Conservation (phyloP, 495 filamentous ascomycete species). For the Trypethelium eluteriae region DNA sequence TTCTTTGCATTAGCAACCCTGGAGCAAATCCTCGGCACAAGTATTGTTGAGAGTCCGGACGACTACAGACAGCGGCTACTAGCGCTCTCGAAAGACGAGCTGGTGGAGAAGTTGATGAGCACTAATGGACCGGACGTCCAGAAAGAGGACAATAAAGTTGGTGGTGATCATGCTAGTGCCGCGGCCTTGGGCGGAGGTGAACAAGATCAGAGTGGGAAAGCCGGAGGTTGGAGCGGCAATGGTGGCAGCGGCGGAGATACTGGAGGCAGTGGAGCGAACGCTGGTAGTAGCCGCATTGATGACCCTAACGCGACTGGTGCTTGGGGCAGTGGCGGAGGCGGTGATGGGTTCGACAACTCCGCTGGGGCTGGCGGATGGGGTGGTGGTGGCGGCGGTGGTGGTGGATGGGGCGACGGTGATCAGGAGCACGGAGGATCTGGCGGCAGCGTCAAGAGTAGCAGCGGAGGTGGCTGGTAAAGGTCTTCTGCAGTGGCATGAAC, state of each 20-base stretch:
- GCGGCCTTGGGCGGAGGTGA: neutral
- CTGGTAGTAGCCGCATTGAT: no score
- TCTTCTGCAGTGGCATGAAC: neutral
- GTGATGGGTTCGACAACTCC: neutral
- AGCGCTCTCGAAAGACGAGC: conserved; percentile 25
- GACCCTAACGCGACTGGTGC: no score
- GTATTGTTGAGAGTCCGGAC: conserved; percentile 16
- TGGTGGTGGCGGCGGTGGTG: neutral
- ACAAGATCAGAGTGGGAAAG: neutral
- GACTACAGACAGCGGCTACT: conserved; percentile 20
- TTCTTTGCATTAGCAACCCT: conserved; percentile 13
- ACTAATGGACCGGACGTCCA: conserved; percentile 1
- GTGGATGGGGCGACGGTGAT: neutral
- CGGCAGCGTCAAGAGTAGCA: neutral
- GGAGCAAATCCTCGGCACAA: conserved; percentile 21
- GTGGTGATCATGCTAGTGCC: neutral
- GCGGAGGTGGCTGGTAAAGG: conserved; percentile 1
- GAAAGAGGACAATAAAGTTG: neutral
- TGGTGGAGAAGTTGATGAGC: conserved; percentile 27
- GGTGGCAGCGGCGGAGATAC: neutral
- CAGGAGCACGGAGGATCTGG: neutral
- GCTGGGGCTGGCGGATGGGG: neutral
- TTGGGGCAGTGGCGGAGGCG: no score
- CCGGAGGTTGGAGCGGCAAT: neutral
- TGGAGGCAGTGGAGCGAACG: neutral